Base-by-base conservation (phyloP, 805 yeast species). In the Ogataea neopini region DNA sequence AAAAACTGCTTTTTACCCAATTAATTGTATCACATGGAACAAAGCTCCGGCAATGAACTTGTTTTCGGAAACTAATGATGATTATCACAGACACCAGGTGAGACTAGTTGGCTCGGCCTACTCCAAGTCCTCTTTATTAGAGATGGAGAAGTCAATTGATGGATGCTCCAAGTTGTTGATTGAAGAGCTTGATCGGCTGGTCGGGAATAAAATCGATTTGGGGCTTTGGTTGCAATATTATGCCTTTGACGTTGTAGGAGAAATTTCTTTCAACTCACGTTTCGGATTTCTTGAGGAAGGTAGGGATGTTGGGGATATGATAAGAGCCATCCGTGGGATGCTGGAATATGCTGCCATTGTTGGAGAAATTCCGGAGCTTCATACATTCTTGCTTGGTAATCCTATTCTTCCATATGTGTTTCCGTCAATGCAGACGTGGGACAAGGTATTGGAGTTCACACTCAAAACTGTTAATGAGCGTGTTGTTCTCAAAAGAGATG, bases 171-270 rank as follows among this genome's bases (percentile, higher is more conserved):
- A 39, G 18, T 42, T 53, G 20, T 30, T 53, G n/a, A 13, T 50
- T 17, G 17, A 43, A 42, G 44, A 43, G 34, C 42, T 53, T 33
- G 54, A 50, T 14, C 25, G 13, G 8, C 3, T 19, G 18, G 19
- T 10, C 13, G 47, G 43, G n/a, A 36, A 41, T n/a, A 23, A 38
- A 2, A 28, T 53, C 18, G 49, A 53, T 23, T 48, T 53, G 10
- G 54, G 57, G 7, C 34, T 44, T 26, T 53, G 57, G 57, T 28
- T 53, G 32, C 57, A 53, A 18, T 48, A 39, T 18, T 53, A 50
- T 42, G 57, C 57, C 10, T 53, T 53, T 43, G 57, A 53, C 38
- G 57, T 50, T 30, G 54, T 53, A 18, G 57, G 54, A n/a, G 53
- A 50, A 23, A 48, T 53, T 17, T 48, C 51, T 15, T 53, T 53